Evolutionary conservation across 2,329 filamentous ascomycete genomes (phyloP).

Genomic region (Pseudogymnoascus sp.): DNA sequence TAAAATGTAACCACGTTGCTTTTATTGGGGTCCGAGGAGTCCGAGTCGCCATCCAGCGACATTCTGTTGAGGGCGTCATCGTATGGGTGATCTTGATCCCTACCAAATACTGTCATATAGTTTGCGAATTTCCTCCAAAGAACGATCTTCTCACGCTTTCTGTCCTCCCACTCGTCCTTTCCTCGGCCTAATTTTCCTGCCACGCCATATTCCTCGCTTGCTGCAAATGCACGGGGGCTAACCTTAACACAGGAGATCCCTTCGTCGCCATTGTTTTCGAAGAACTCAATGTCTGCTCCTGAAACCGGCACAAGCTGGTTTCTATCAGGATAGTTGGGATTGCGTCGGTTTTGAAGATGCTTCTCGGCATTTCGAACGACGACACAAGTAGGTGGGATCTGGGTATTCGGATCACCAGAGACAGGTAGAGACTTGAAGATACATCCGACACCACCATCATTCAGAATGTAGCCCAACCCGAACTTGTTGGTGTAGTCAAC

Average conservation of each 20-base stretch:
- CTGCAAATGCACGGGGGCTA: slow-evolving; percentile 54
- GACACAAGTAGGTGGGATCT: slow-evolving; percentile 63
- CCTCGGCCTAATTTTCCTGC: slow-evolving; percentile 56
- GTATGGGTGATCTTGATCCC: slow-evolving; percentile 54
- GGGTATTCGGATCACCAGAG: slow-evolving; percentile 41
- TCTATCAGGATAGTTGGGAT: slow-evolving; percentile 48
- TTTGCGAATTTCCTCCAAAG: slow-evolving; percentile 70
- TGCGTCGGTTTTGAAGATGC: slow-evolving; percentile 58
- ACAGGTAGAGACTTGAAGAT: slow-evolving; percentile 49
- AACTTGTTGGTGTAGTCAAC: slow-evolving; percentile 87
- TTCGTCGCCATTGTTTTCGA: slow-evolving; percentile 60
- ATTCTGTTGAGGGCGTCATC: slow-evolving; percentile 38
- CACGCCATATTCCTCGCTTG: slow-evolving; percentile 51
- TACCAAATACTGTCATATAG: slow-evolving; percentile 67
- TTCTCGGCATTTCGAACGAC: slow-evolving; percentile 65
- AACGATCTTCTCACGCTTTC: slow-evolving; percentile 59
- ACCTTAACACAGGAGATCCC: slow-evolving; percentile 60
- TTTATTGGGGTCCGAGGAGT: slow-evolving; percentile 36
- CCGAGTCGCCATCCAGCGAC: slow-evolving; percentile 18
- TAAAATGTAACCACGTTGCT: slow-evolving; percentile 69
- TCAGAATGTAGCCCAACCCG: slow-evolving; percentile 75
- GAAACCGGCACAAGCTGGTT: slow-evolving; percentile 59
- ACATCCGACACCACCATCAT: slow-evolving; percentile 74
- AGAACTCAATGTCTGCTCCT: slow-evolving; percentile 59
- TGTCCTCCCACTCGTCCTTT: slow-evolving; percentile 57